Base-by-base conservation (phyloP, 2,329 filamentous ascomycete genomes). In the Fonsecaea erecta region DNA sequence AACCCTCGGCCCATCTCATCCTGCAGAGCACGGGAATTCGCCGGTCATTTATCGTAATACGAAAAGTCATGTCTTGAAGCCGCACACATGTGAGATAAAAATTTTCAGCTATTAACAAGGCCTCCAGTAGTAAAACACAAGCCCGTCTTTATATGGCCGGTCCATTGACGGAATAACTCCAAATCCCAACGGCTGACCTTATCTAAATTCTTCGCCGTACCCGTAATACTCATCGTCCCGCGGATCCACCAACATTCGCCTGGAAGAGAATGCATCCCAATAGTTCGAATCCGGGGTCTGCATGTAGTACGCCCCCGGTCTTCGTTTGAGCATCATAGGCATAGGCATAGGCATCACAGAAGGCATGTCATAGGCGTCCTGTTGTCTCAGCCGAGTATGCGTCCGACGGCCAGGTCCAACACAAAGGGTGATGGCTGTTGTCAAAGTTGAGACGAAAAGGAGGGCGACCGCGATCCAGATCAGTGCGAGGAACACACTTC, bases 381-480 rank as follows among this genome's bases (percentile, higher is more conserved):
- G 21, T 24, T 24, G 7, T 48, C 43, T 11, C 43, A 48, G 3
- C 6, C 18, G 18, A 11, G 21, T 12, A 24, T 48, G 43, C 9
- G 43, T 11, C 8, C 43, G 7, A 1, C 56, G 56, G 46, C 37
- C n/a, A 16, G 24, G 18, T 12, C 56, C 56, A 4, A 48, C 51
- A 24, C 57, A 60, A 7, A 60, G 37, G 48, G 48, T 46, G 11
- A 21, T 28, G 3, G 5, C 12, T 6, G 46, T n/a, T 0, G 57
- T 60, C n/a, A 60, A 24, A 12, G 57, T 35, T 7, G 57, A 60
- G 16, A 60, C n/a, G 35, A 60, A 52, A 2, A 60, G 30, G 0
- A 60, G 40, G 3, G 57, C 57, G 9, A 60, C 57, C 1, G 57
- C 57, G 21, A 40, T 60, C 57, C 57, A 60, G 4, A 60, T 52